Conservation (phyloP, 2,329 filamentous ascomycete genomes). For the Aspergillus sp. region DNA sequence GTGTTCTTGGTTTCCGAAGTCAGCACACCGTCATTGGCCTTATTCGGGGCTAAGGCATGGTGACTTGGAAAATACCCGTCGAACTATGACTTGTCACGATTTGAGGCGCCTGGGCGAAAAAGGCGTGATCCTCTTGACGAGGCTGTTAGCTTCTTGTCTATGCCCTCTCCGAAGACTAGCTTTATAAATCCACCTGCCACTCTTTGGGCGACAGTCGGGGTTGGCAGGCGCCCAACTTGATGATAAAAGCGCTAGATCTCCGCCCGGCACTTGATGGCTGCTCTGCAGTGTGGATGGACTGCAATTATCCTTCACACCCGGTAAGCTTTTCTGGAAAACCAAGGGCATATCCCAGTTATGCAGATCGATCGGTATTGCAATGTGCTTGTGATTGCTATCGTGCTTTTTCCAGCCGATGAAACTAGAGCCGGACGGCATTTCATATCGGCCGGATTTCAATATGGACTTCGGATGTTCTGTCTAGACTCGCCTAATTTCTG, state of each 20-base stretch:
- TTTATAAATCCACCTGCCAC: not conserved
- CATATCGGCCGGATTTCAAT: not conserved
- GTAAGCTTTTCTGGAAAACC: not conserved
- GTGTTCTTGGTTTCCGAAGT: not conserved
- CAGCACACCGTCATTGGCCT: conserved; percentile 1
- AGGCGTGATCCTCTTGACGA: not conserved
- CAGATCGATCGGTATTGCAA: not conserved
- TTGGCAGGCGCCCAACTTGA: not conserved
- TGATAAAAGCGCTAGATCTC: not conserved
- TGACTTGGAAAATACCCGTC: conserved; percentile 4
- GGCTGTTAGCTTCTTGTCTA: not conserved
- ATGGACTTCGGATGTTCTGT: not conserved
- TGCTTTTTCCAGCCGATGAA: not conserved
- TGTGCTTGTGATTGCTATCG: not conserved
- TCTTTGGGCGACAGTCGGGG: not conserved
- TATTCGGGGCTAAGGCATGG: not conserved
- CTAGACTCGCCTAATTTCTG: not conserved
- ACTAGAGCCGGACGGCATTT: not conserved
- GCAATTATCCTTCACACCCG: not conserved
- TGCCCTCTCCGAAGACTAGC: not conserved
- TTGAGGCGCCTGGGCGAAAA: not conserved
- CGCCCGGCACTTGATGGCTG: not conserved
- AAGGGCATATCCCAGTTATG: not conserved
- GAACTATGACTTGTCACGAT: conserved; percentile 8
- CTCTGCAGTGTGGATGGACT: not conserved